Evolutionary conservation across 306 rosid species (phyloP), one percentile per base, ranked within the genome.

Genomic region (Gastrolobium bilobum): DNA sequence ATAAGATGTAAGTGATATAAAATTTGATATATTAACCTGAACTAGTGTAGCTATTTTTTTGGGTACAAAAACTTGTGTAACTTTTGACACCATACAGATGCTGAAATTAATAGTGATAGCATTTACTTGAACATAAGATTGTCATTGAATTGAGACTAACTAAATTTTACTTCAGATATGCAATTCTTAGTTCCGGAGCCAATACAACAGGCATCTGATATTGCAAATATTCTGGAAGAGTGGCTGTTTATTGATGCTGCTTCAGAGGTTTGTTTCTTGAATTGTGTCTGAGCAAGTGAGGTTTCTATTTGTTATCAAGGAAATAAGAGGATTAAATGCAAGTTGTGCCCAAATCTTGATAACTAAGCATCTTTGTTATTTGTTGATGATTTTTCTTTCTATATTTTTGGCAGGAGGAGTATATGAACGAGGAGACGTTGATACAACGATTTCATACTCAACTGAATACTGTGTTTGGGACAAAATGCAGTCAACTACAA

Each of bases 201-300:
- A 15, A 79, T 4, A 31, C 26, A 26, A 39, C 29, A 37, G 11
- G 62, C 52, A 53, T 7, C 9, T n/a, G 48, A 29, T 6, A 31
- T 79, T 8, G 81, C 54, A 58, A 11, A 26, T 11, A 3, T 14
- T 53, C 6, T 86, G 33, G 89, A 86, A 76, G 4, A 46, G 47
- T 5, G n/a, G 34, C 78, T 83, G 20, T 84, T 83, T 76, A 5
- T 7, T 2, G 65, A 5, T 14, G 85, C 91, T 75, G 10, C 81
- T 83, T 83, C 89, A n/a, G 44, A 81, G 89, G 93, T 89, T 33
- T 75, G 81, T 78, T 38, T 58, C 29, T 59, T 38, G n/a, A 63
- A 15, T 35, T 72, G 13, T 56, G 37, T 43, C 35, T 58, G 13
- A 29, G 14, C 10, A n/a, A 63, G 39, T 42, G 50, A 4, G 35